Base-by-base conservation (phyloP, 495 filamentous ascomycete species). In the Neurospora sp. region DNA sequence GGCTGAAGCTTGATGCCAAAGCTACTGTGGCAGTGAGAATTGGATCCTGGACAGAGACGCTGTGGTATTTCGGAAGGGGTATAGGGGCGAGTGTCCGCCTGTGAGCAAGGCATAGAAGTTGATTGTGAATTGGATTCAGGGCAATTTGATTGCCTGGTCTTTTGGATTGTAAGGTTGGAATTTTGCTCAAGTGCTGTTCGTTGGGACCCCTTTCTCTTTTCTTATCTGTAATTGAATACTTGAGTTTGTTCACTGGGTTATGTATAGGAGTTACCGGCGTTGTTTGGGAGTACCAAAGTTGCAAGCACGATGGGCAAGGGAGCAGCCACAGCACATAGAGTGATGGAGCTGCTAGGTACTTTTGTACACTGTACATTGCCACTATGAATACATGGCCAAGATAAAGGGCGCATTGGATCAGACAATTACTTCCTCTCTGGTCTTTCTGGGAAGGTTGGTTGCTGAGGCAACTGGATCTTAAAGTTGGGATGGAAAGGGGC, bases 21-120 rank as follows among this genome's bases (percentile, higher is more conserved):
- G 96, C 94, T 8, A 83, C 87, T 39, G 89, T 94, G 19, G 88
- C 87, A 37, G 82, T 97, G 28, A 85, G 86, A 77, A 79, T 97
- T 71, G 91, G 90, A n/a, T 80, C 87, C 76, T 97, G 92, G 88
- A 85, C 77, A 70, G 88, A 94, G 81, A 83, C 79, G 69, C 76
- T 97, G 43, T 88, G 89, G 86, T 94, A 91, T 81, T 77, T 85
- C 73, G 92, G 92, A 28, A 87, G 86, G 77, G 90, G 90, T 0
- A 94, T 97, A 80, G 91, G 90, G 28, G 92, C 93, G 0, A 88
- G 86, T 73, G 86, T 97, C 15, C 87, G 87, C 74, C 74, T 93
- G 72, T 94, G 69, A 79, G 70, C 11, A 8, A 34, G 17, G 4
- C 10, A 59, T 28, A 31, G 54, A 62, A 2, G 13, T 31, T 62